These are phyloP conservation scores for Ascochyta rabiei DNA, from an alignment of 2,329 filamentous ascomycete species.

Conservation along the genomic window DNA sequence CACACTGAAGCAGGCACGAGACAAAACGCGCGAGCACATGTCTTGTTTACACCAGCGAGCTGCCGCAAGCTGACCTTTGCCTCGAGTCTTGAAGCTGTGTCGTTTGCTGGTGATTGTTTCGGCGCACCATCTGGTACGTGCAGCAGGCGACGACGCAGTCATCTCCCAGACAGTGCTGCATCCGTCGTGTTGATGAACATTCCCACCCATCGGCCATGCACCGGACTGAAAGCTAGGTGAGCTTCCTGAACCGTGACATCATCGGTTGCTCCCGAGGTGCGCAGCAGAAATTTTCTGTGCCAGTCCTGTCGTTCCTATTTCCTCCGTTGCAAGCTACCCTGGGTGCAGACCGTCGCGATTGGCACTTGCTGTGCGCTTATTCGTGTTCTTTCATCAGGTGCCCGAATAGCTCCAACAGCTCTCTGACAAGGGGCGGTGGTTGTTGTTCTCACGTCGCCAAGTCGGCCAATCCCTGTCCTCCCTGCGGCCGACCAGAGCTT, in stretches of 20 bases:
- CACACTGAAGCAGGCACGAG: conserved; percentile 24
- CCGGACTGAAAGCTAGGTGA: conserved; percentile 20
- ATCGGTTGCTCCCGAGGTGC: conserved; percentile 34
- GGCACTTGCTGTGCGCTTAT: conserved; percentile 19
- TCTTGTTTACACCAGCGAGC: conserved; percentile 20
- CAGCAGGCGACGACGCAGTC: conserved; percentile 6
- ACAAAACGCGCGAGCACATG: conserved; percentile 33
- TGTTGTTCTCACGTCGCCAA: conserved; percentile 30
- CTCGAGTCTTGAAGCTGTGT: conserved; percentile 5
- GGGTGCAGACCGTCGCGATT: conserved; percentile 10
- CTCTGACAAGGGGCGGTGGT: conserved; percentile 22
- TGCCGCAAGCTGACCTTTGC: not conserved
- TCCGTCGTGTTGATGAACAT: conserved; percentile 8
- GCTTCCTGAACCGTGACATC: conserved; percentile 37
- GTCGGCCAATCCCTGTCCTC: conserved; percentile 21
- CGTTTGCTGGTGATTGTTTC: not conserved
- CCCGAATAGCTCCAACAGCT: conserved; percentile 17
- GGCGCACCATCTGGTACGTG: conserved; percentile 2
- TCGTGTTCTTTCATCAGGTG: conserved; percentile 15
- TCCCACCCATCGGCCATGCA: conserved; percentile 7
- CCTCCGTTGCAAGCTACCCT: conserved; percentile 11
- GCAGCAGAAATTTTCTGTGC: conserved; percentile 24
- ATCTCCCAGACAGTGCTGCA: conserved; percentile 12
- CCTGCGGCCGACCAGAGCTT: conserved; percentile 32
- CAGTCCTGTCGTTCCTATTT: conserved; percentile 17